Evolutionary conservation across 2,329 filamentous ascomycete species (phyloP), one percentile per base, ranked within the genome.

Genomic region (Ceratocystiopsis sp.): DNA sequence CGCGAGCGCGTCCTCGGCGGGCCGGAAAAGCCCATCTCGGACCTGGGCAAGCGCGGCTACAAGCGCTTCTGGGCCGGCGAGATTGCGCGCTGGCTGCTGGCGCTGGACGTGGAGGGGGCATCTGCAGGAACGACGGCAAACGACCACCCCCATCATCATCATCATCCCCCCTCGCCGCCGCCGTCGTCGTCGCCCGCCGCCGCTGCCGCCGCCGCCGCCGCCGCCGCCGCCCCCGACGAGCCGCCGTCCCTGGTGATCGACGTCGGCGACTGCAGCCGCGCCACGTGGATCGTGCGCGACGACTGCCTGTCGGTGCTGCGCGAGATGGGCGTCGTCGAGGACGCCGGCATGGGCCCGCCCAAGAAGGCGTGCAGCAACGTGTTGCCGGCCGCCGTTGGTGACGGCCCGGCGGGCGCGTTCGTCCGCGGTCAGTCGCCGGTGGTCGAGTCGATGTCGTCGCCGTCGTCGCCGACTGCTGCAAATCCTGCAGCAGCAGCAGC

Each of bases 1-100:
- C 74, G 83, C 44, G 87, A 96, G 56, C 78, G 78, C 8, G 69
- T 89, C 37, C 71, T 95, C 25, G 91, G 91, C 34, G 89, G 91
- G 0, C 91, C 91, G 0, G 91, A 98, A 64, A 91, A 93, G 58
- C 91, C 89, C 11, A 78, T 96, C 38, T 91, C 83, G 17, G 82
- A 89, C 48, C 70, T 93, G 40, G 89, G 89, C 1, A 74, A 75
- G 51, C 81, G 76, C 54, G 85, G 85, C 4, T 96, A 96, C 61
- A 70, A 72, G 52, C 71, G 82, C 7, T 95, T 83, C 61, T 96
- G 89, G 89, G 78, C 80, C 1, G 78, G 80, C 37, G 84, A 91
- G 51, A 78, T 95, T 48, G 79, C 80, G 7, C 69, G 84, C n/a
- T 83, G 72, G 69, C 51, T 80, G 9, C 57, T 79, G 10, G 53